Conservation (phyloP, 306 rosid genomes). For the Malus sieversii region DNA sequence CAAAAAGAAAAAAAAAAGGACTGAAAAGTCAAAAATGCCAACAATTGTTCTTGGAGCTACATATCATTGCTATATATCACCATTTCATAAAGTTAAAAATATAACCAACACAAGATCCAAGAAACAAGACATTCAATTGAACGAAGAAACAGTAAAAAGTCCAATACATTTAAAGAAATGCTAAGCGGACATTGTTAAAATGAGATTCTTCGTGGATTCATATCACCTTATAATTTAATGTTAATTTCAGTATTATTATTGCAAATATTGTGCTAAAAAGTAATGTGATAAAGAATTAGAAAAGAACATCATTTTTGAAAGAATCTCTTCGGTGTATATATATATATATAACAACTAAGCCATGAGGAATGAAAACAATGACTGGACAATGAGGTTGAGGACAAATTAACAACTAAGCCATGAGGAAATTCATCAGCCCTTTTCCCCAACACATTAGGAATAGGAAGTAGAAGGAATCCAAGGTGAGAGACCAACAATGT, state of each 20-base stretch:
- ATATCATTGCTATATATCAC: background rate
- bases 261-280: too few species aligned
- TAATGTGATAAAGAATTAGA: too few species aligned
- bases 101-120: background rate
- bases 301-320: too few species aligned
- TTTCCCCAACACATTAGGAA: background rate
- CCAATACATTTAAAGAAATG: too few species aligned
- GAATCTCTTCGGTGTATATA: too few species aligned
- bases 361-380: constrained; percentile 31
- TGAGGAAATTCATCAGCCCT: constrained; percentile 14
- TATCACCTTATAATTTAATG: too few species aligned
- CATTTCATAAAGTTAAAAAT: background rate
- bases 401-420: constrained; percentile 37
- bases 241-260: rapidly evolving
- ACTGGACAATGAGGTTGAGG: constrained; percentile 20
- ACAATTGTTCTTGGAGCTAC: background rate
- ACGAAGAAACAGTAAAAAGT: background rate
- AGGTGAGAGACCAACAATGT: background rate
- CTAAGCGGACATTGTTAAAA: too few species aligned
- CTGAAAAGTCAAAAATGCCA: background rate
- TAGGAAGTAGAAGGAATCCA: constrained; percentile 36
- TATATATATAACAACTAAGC: constrained; percentile 25
- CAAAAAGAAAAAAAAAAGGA: background rate
- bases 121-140: background rate
- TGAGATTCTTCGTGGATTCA: rapidly evolving